A percentile compares a stretch with the other conserved stretches of the same genome.
These are phyloP conservation scores for Tricholomella constricta DNA, from an alignment of 768 basidiomycete genomes.

Conservation along the genomic window DNA sequence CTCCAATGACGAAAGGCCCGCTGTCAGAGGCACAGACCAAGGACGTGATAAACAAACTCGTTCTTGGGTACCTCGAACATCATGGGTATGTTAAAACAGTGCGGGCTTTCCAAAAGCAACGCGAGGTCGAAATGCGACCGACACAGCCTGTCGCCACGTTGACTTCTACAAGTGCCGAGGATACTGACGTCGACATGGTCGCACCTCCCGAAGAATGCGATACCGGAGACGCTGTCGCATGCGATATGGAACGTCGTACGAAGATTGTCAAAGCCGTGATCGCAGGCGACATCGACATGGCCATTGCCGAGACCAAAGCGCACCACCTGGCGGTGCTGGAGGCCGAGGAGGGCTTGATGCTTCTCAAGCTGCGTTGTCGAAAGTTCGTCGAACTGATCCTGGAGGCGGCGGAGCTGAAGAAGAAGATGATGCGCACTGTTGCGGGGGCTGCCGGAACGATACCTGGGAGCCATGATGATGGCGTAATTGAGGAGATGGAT, in stretches of 20 bases:
- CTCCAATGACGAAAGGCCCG: conserved; percentile 22
- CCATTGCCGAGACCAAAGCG: conserved; percentile 53
- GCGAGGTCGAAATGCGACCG: conserved; percentile 16
- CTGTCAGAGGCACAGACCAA: conserved; percentile 55
- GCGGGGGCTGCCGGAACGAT: not conserved
- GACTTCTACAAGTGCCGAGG: conserved; percentile 3
- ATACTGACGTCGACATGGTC: conserved; percentile 51
- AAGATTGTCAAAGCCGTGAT: conserved; percentile 69
- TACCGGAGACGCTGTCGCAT: conserved; percentile 31
- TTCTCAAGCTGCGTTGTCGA: conserved; percentile 82
- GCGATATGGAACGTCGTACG: conserved; percentile 69
- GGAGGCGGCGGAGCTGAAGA: conserved; percentile 69
- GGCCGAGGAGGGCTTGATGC: conserved; percentile 66
- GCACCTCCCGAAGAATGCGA: conserved; percentile 21
- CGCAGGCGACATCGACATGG: conserved; percentile 70
- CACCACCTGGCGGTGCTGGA: conserved; percentile 68
- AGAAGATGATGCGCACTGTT: conserved; percentile 44
- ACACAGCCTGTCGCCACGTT: conserved; percentile 14
- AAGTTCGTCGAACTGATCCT: conserved; percentile 85
- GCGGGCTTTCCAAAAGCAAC: conserved; percentile 60
- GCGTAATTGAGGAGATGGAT: conserved; percentile 43
- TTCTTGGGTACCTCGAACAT: conserved; percentile 79
- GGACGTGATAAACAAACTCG: conserved; percentile 67
- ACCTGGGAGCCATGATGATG: conserved; percentile 26
- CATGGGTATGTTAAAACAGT: conserved; percentile 81